Conservation (phyloP, 2,329 filamentous ascomycete species). For the Bretziella fagacearum region DNA sequence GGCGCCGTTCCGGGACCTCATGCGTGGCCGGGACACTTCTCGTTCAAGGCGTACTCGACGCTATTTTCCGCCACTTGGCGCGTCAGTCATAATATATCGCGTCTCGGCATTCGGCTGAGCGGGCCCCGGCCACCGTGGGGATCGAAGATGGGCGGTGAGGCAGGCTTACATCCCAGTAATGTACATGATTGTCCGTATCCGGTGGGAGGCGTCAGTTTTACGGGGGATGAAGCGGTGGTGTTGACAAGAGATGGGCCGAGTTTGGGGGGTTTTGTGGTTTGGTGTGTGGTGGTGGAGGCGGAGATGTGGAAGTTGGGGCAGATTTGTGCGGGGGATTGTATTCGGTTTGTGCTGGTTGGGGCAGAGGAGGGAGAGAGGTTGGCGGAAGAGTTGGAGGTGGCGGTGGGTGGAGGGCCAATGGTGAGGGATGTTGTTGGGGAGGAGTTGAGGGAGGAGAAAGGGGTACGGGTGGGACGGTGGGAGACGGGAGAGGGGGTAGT, state of each 20-base stretch:
- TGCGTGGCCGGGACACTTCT: slow-evolving; percentile 22
- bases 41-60: slow-evolving; percentile 19
- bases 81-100: slow-evolving; percentile 26
- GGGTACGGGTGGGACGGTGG: neutral
- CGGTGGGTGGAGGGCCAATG: neutral
- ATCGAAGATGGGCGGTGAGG: slow-evolving; percentile 23
- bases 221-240: slow-evolving; percentile 26
- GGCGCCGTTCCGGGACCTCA: slow-evolving; percentile 25
- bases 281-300: slow-evolving; percentile 23
- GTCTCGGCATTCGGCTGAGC: slow-evolving; percentile 24
- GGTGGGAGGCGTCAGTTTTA: slow-evolving; percentile 27
- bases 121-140: slow-evolving; percentile 25
- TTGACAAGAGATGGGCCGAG: slow-evolving; percentile 26
- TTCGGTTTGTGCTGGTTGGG: slow-evolving; percentile 21
- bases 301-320: slow-evolving; percentile 29
- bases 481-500: slow-evolving; percentile 8
- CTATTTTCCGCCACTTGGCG: slow-evolving; percentile 24
- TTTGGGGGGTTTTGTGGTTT: slow-evolving; percentile 26
- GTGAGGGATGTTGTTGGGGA: neutral
- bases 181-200: slow-evolving; percentile 26
- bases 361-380: slow-evolving; percentile 16
- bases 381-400: neutral
- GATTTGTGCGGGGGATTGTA: slow-evolving; percentile 24
- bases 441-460: neutral
- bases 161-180: slow-evolving; percentile 27